Evolutionary conservation across 495 filamentous ascomycete genomes (phyloP).

Genomic region (Talaromyces liani): DNA sequence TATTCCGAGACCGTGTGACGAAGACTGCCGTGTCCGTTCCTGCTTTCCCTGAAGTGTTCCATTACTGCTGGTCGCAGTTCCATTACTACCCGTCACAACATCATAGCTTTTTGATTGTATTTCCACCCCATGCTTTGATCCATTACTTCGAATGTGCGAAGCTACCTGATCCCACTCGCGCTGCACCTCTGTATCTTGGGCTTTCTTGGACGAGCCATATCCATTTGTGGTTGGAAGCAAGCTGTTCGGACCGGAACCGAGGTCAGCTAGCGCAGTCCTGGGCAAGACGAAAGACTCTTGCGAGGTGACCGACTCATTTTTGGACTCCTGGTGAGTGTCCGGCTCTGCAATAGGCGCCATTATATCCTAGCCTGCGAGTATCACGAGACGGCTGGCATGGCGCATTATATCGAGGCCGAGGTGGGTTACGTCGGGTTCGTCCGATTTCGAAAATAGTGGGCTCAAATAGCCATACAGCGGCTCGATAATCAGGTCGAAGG

Average conservation of each 20-base stretch:
- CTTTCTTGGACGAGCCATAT: background rate
- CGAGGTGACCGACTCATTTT: background rate
- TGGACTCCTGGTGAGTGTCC: background rate
- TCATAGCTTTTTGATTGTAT: background rate
- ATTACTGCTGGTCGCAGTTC: background rate
- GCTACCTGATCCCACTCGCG: constrained; percentile 8
- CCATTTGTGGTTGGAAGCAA: background rate
- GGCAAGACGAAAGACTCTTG: background rate
- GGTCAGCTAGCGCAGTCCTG: constrained; percentile 2
- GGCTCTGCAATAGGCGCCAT: constrained; percentile 4
- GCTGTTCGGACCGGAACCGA: constrained; percentile 6
- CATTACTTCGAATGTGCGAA: background rate
- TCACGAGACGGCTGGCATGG: background rate
- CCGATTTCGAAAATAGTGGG: background rate
- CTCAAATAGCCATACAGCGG: background rate
- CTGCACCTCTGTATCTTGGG: constrained; percentile 4
- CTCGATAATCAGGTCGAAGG: background rate
- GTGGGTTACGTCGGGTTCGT: background rate
- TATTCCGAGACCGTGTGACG: constrained; percentile 4
- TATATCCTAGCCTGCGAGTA: background rate
- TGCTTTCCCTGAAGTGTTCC: background rate
- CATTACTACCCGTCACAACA: background rate
- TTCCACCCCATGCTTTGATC: background rate
- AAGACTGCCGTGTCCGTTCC: background rate
- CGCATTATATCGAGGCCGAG: constrained; percentile 2